Conservation (phyloP, 1,139 yeast species). For the Groenewaldozyma sp. region DNA sequence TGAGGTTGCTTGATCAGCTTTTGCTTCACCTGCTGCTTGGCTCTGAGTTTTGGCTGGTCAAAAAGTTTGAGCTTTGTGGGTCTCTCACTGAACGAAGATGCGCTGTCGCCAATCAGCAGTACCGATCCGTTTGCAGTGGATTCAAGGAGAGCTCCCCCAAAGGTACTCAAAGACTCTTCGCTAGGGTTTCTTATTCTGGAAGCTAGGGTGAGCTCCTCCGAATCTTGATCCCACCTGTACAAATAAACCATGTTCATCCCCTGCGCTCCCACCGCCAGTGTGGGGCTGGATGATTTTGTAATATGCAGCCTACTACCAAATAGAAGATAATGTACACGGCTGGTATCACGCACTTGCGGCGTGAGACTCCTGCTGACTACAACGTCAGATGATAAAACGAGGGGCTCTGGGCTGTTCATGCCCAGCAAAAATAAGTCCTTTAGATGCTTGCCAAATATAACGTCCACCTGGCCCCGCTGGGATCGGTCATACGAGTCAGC, state of each 20-base stretch:
- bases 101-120: constrained; percentile 20
- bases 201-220: not conserved
- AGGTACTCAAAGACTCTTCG: constrained; percentile 12
- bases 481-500: constrained; percentile 26
- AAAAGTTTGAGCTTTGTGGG: not conserved
- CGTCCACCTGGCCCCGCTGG: constrained; percentile 37
- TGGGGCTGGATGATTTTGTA: constrained; percentile 9
- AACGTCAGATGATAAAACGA: constrained; percentile 9
- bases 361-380: constrained; percentile 23
- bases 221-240: constrained; percentile 15
- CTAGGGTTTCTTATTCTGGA: not conserved
- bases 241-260: constrained; percentile 25
- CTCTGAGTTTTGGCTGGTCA: not conserved
- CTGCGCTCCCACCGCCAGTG: constrained; percentile 25
- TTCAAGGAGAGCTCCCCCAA: constrained; percentile 24
- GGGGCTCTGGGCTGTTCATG: constrained; percentile 2
- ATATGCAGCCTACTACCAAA: constrained; percentile 22
- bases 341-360: constrained; percentile 8
- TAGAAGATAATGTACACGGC: constrained; percentile 13
- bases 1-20: no score
- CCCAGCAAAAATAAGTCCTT: constrained; percentile 13
- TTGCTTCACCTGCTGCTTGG: not conserved
- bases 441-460: constrained; percentile 31
- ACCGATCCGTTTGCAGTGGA: constrained; percentile 19
- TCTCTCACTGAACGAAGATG: not conserved